Evolutionary conservation across 1,284 basidiomycete species (phyloP).

Genomic region (Ganoderma lingzhi): DNA sequence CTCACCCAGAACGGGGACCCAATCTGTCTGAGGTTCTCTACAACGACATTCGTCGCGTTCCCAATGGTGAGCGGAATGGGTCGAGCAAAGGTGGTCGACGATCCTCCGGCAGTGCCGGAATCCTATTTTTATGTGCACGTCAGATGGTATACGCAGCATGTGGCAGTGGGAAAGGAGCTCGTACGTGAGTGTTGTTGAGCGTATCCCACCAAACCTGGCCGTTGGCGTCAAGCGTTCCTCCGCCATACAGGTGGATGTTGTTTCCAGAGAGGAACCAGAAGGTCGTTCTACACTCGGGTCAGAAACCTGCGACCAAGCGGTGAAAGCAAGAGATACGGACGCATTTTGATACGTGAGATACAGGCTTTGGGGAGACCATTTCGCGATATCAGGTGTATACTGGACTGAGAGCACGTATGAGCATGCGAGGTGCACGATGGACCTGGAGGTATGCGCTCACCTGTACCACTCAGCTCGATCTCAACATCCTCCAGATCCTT

Average conservation of each 20-base stretch:
- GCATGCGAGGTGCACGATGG: neutral
- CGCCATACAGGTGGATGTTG: slow-evolving; percentile 50
- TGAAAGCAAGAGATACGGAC: slow-evolving; percentile 32
- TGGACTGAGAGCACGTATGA: slow-evolving; percentile 35
- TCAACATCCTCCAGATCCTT: slow-evolving; percentile 48
- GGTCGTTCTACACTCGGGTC: slow-evolving; percentile 44
- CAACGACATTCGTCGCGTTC: slow-evolving; percentile 61
- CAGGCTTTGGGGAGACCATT: slow-evolving; percentile 52
- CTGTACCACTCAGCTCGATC: slow-evolving; percentile 49
- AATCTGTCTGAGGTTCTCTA: slow-evolving; percentile 61
- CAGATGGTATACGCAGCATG: slow-evolving; percentile 15
- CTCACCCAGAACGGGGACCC: slow-evolving; percentile 57
- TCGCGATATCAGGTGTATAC: slow-evolving; percentile 53
- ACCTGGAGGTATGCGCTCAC: slow-evolving; percentile 22
- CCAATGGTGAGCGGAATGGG: slow-evolving; percentile 68
- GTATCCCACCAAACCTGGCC: slow-evolving; percentile 49
- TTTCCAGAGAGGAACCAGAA: slow-evolving; percentile 56
- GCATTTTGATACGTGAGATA: slow-evolving; percentile 53
- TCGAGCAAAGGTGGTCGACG: slow-evolving; percentile 58
- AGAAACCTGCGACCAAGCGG: neutral
- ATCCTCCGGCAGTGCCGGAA: slow-evolving; percentile 51
- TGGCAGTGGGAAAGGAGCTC: slow-evolving; percentile 2
- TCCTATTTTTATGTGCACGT: slow-evolving; percentile 29
- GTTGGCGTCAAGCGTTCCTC: slow-evolving; percentile 35
- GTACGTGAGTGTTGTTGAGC: slow-evolving; percentile 36